Conservation (phyloP, 495 filamentous ascomycete species). For the Alectoria sarmentosa region DNA sequence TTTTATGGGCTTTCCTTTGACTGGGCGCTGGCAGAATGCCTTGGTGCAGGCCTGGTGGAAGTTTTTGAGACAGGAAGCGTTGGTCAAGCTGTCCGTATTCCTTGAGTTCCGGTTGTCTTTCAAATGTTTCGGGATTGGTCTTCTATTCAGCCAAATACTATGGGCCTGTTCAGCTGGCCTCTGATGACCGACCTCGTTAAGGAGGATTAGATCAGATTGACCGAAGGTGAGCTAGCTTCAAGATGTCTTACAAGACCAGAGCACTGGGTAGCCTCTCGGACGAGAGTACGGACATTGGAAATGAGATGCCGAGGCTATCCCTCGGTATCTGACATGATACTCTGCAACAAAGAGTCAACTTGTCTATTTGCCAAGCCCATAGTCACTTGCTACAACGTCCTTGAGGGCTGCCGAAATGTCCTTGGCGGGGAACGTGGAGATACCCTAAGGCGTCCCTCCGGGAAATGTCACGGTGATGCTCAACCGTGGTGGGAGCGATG, state of each 20-base stretch:
- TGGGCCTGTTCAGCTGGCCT: not conserved
- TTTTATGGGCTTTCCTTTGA: slow-evolving; percentile 70
- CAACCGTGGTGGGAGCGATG: not conserved
- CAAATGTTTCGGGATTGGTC: not conserved
- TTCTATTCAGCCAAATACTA: not conserved
- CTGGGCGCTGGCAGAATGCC: slow-evolving; percentile 71
- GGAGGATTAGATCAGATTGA: not conserved
- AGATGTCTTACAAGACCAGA: not conserved
- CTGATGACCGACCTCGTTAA: not conserved
- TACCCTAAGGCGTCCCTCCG: not conserved
- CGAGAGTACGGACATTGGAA: not conserved
- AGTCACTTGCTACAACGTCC: not conserved
- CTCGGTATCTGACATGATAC: not conserved
- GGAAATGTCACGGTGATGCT: not conserved
- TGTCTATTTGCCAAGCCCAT: not conserved
- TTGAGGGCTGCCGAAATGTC: not conserved
- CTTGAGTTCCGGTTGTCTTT: not conserved
- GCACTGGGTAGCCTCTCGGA: not conserved
- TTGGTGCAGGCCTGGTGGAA: slow-evolving; percentile 74
- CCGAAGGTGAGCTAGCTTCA: not conserved
- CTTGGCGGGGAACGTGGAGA: not conserved
- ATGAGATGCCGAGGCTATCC: not conserved
- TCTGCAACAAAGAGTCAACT: too few relatives aligned
- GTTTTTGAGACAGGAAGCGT: slow-evolving; percentile 81
- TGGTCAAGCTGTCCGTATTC: slow-evolving; percentile 58